These are phyloP conservation scores for Drosera capensis DNA, from an alignment of 148 eudicot genomes.

Conservation along the genomic window DNA sequence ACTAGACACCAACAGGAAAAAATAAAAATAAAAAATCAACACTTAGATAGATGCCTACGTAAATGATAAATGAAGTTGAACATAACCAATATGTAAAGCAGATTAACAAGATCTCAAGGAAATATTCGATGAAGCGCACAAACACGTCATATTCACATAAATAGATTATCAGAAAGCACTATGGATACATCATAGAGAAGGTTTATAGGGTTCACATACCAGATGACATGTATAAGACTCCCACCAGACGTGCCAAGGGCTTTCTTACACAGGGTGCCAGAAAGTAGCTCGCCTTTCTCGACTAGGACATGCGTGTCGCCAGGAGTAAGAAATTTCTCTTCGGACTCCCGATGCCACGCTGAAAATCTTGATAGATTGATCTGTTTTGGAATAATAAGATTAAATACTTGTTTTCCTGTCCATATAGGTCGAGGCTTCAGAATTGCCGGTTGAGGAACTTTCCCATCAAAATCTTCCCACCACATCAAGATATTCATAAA, in stretches of 20 bases:
- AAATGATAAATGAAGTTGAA: too few relatives aligned
- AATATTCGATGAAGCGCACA: too few relatives aligned
- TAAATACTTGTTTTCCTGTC: constrained; percentile 98
- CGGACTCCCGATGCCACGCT: constrained; percentile 84
- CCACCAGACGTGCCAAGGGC: constrained; percentile 85
- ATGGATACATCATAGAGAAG: too few relatives aligned
- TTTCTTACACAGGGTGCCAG: constrained; percentile 95
- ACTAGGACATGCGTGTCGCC: constrained; percentile 90
- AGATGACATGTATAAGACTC: constrained; percentile 94
- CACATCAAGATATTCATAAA: constrained; percentile 98
- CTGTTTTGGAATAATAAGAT: constrained; percentile 95
- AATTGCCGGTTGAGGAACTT: constrained; percentile 88
- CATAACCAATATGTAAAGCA: too few relatives aligned
- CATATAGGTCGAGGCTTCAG: constrained; percentile 97
- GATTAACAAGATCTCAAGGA: too few relatives aligned
- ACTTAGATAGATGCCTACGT: too few relatives aligned
- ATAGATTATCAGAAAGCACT: background rate
- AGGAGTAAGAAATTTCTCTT: constrained; percentile 72
- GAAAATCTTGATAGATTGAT: constrained; percentile 77
- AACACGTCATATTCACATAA: background rate
- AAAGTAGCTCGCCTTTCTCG: constrained; percentile 81
- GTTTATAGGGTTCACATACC: constrained; percentile 22
- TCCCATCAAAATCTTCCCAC: constrained; percentile 99
- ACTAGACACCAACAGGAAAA: background rate
- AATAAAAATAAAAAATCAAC: background rate